phyloP scores from a whole-genome alignment of 441 rosid species.

The Arabidopsis hybrid region DNA sequence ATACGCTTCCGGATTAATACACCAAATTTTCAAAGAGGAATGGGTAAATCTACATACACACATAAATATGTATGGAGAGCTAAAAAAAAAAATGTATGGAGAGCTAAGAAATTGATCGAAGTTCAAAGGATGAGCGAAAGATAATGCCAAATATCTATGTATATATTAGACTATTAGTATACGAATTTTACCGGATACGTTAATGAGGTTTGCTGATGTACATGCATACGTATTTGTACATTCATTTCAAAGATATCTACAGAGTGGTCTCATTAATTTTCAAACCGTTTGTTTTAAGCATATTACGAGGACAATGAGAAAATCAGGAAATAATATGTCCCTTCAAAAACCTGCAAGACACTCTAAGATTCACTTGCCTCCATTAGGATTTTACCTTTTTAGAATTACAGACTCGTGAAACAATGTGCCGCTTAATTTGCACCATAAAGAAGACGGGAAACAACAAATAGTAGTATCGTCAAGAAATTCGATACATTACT shows the following conservation, averaged over 20 bases:
- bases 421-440: too few species aligned
- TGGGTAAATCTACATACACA: conserved; percentile 21
- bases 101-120: too few species aligned
- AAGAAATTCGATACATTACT: too few species aligned
- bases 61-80: conserved; percentile 20
- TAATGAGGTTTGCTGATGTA: conserved; percentile 25
- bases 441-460: too few species aligned
- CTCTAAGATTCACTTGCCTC: too few species aligned
- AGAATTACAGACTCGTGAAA: too few species aligned
- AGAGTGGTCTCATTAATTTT: background rate
- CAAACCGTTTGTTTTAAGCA: background rate
- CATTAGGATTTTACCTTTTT: too few species aligned
- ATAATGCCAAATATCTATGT: conserved; percentile 4
- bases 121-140: conserved; percentile 24
- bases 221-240: conserved; percentile 12
- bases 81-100: too few species aligned
- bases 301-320: too few species aligned
- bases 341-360: too few species aligned
- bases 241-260: background rate
- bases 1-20: conserved; percentile 22
- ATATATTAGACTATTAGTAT: background rate
- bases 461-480: too few species aligned
- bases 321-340: too few species aligned
- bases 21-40: conserved; percentile 20
- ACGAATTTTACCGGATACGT: background rate